Evolutionary conservation across 768 basidiomycete species (phyloP).

Genomic region (Candolleomyces eurysporus): DNA sequence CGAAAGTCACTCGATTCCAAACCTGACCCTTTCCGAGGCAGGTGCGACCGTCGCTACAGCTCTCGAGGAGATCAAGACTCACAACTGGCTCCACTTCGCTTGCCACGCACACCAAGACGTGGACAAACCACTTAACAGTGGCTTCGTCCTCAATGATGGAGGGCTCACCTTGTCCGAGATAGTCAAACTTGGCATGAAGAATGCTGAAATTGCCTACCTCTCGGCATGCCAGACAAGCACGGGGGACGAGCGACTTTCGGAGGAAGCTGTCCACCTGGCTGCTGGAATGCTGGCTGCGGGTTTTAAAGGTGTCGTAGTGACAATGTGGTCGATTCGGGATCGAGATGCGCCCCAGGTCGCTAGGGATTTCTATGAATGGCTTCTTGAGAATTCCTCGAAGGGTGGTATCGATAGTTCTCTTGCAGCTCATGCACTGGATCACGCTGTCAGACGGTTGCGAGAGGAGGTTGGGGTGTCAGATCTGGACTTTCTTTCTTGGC

Average conservation of each 20-base stretch:
- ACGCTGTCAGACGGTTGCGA: not conserved
- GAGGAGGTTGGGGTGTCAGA: not conserved
- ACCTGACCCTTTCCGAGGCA: too few species aligned
- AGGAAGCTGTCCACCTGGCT: conserved; percentile 38
- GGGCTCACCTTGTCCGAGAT: conserved; percentile 14
- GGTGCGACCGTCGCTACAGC: conserved; percentile 13
- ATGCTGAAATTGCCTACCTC: conserved; percentile 32
- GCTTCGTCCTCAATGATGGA: conserved; percentile 20
- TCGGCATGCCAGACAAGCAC: conserved; percentile 40
- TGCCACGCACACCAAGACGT: conserved; percentile 31
- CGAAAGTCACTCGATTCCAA: not conserved
- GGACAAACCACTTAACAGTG: conserved; percentile 19
- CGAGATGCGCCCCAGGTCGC: conserved; percentile 26
- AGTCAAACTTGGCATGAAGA: conserved; percentile 8
- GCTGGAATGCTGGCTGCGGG: conserved; percentile 37
- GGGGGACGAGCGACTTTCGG: conserved; percentile 23
- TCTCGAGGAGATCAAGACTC: conserved; percentile 7
- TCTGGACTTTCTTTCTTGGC: not conserved
- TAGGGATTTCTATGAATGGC: conserved; percentile 21
- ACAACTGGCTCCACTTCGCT: conserved; percentile 28
- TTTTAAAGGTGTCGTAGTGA: conserved; percentile 29
- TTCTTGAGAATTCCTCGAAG: too few species aligned
- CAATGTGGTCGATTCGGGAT: conserved; percentile 41
- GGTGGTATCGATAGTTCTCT: not conserved
- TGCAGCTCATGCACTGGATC: conserved; percentile 5